These are phyloP conservation scores for Camelina neglecta DNA, from an alignment of 345 rosid species.

Conservation along the genomic window DNA sequence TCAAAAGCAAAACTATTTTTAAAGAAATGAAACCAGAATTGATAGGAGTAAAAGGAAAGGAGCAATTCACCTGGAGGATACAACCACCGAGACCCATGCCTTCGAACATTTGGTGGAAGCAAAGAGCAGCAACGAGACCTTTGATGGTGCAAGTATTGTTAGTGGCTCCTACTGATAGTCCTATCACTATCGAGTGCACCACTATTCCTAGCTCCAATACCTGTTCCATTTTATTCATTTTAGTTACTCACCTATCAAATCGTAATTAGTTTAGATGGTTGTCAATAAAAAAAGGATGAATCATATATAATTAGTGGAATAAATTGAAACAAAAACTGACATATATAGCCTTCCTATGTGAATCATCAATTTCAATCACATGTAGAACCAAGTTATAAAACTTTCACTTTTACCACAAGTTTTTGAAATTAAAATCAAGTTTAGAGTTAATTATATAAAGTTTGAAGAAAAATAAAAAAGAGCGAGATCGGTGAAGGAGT, in stretches of 20 bases:
- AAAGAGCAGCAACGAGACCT: constrained; percentile 63
- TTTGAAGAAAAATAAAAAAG: neutral
- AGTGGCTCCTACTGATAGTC: constrained; percentile 68
- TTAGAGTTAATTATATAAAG: neutral
- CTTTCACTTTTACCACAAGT: neutral
- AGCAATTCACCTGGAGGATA: constrained; percentile 54
- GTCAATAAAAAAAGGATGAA: too few relatives aligned
- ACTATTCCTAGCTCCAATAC: constrained; percentile 77
- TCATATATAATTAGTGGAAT: too few relatives aligned
- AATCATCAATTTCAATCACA: too few relatives aligned
- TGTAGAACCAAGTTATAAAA: neutral
- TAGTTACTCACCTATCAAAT: neutral
- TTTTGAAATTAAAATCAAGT: neutral
- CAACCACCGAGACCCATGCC: constrained; percentile 84
- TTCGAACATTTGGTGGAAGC: constrained; percentile 81
- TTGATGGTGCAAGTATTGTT: constrained; percentile 57
- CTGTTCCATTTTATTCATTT: constrained; percentile 36
- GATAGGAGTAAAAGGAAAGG: neutral
- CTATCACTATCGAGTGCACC: constrained; percentile 74
- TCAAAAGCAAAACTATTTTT: neutral
- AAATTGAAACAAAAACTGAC: too few relatives aligned
- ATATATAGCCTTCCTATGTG: too few relatives aligned
- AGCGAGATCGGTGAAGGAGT: neutral
- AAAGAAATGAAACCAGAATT: neutral
- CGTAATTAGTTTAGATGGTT: neutral